Percentiles rank a stretch among this genome's conserved stretches.
Evolutionary conservation across 371 early-diverging fungal species (phyloP).

Genomic region (Actinomortierella ambigua): DNA sequence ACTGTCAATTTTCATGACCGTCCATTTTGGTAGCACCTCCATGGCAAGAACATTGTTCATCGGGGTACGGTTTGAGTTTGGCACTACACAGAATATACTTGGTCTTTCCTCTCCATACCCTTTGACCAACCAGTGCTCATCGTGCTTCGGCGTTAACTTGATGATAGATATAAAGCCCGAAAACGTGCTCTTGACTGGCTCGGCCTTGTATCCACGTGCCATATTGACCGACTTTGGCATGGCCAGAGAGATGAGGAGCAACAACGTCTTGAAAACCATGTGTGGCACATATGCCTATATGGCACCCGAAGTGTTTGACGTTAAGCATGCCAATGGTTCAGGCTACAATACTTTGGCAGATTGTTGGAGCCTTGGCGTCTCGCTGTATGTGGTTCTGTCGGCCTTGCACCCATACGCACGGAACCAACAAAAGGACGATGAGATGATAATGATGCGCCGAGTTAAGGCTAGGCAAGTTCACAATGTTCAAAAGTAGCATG

Average conservation of each 20-base stretch:
- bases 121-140: too few relatives aligned
- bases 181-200: conserved; percentile 52
- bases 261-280: conserved; percentile 56
- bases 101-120: background rate
- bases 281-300: conserved; percentile 60
- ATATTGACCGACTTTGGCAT: conserved; percentile 68
- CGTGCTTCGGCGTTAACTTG: background rate
- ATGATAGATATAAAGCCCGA: conserved; percentile 63
- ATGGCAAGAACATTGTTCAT: conserved; percentile 53
- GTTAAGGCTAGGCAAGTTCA: conserved; percentile 38
- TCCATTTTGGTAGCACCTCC: conserved; percentile 50
- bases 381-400: conserved; percentile 61
- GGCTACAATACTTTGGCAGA: conserved; percentile 61
- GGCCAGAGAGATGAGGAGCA: conserved; percentile 52
- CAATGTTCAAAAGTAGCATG: background rate
- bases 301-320: conserved; percentile 61
- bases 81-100: too few relatives aligned
- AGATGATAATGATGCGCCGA: conserved; percentile 44
- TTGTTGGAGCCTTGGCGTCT: conserved; percentile 66
- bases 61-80: conserved; percentile 23
- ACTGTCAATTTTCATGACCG: background rate
- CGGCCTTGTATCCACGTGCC: conserved; percentile 49
- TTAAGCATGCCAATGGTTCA: conserved; percentile 29
- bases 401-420: conserved; percentile 40
- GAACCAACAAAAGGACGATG: conserved; percentile 48